phyloP scores from a whole-genome alignment of 163 green algal genomes.

The Smithsoniella earleae region DNA sequence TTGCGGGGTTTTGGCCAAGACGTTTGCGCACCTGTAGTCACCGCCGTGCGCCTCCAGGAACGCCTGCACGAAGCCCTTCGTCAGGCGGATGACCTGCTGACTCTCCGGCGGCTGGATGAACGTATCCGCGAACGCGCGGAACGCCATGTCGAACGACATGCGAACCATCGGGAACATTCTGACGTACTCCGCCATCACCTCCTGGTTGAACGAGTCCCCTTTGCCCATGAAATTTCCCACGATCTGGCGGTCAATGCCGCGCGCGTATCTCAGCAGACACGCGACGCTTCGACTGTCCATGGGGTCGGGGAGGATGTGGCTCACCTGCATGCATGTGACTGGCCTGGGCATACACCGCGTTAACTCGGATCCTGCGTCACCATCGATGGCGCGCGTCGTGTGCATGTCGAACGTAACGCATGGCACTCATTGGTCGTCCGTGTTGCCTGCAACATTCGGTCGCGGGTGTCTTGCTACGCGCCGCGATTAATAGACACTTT shows the following conservation, averaged over 20 bases:
- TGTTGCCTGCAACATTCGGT: too few species aligned
- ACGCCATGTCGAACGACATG: neutral
- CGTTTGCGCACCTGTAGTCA: slow-evolving; percentile 28
- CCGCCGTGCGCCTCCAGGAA: slow-evolving; percentile 23
- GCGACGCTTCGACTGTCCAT: slow-evolving; percentile 16
- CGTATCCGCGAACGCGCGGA: slow-evolving; percentile 20
- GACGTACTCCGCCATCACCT: slow-evolving; percentile 28
- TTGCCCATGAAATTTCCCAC: slow-evolving; percentile 31
- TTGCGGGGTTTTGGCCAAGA: too few species aligned
- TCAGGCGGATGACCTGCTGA: slow-evolving; percentile 24
- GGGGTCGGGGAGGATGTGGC: slow-evolving; percentile 20
- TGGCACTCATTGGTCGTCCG: too few species aligned
- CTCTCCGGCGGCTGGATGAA: slow-evolving; percentile 20
- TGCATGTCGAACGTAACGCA: too few species aligned
- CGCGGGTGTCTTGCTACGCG: too few species aligned
- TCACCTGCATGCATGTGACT: slow-evolving; percentile 15
- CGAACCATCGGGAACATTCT: slow-evolving; percentile 10
- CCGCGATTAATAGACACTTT: too few species aligned
- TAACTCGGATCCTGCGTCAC: too few species aligned
- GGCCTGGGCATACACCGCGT: too few species aligned
- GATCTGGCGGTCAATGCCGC: slow-evolving; percentile 14
- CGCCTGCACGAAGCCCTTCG: slow-evolving; percentile 19
- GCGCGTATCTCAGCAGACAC: neutral
- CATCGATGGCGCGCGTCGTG: too few species aligned
- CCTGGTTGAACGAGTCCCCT: slow-evolving; percentile 29